phyloP scores from a whole-genome alignment of 192 early-diverging fungal genomes.

The Piromyces sp. region DNA sequence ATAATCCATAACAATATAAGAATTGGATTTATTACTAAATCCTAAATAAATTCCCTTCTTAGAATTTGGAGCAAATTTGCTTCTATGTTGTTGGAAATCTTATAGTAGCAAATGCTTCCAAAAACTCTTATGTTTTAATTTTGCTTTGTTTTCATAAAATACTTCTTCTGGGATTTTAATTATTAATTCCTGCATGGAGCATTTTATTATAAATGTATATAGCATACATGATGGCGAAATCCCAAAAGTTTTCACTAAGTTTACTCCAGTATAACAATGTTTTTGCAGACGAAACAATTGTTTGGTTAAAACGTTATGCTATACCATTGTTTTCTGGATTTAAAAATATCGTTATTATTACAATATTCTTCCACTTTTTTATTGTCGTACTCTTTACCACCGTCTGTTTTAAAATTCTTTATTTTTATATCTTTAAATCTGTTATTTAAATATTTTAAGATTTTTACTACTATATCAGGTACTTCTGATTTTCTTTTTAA shows the following conservation, averaged over 20 bases:
- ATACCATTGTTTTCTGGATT: background rate
- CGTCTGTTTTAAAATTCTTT: background rate
- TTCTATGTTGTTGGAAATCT: no score
- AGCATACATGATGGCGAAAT: no score
- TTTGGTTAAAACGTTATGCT: background rate
- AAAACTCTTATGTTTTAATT: no score
- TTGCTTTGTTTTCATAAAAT: no score
- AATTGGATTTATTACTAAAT: background rate
- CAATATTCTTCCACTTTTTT: background rate
- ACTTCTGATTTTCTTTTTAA: background rate
- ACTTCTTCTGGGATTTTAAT: no score
- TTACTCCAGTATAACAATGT: background rate
- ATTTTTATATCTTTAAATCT: background rate
- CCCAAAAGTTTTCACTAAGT: no score
- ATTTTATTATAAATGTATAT: no score
- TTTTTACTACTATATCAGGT: background rate
- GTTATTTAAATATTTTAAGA: background rate
- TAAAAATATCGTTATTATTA: background rate
- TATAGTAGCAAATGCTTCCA: no score
- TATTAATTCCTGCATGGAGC: no score
- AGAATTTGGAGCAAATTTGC: no score
- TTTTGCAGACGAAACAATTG: background rate
- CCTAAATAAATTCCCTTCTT: no score
- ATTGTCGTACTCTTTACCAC: background rate
- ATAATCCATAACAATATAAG: background rate